Base-by-base conservation (phyloP, 1,284 basidiomycete genomes). In the Rhodofomes roseus region DNA sequence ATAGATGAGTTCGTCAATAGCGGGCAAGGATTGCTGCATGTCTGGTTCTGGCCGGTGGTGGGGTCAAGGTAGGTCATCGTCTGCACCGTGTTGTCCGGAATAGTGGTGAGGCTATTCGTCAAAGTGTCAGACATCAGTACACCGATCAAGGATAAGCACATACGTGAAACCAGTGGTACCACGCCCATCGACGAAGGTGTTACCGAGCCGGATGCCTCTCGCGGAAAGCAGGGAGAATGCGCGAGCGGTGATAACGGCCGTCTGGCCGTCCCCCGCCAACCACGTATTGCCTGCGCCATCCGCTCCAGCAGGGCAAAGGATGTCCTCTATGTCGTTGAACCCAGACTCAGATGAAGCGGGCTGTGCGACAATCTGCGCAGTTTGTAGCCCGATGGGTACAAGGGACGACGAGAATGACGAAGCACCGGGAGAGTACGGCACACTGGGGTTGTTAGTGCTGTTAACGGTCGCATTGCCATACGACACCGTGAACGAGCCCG, bases 351-450 rank as follows among this genome's bases (percentile, higher is more conserved):
- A 73, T 1, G 91, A 85, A 0, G 90, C 87, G 1, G 95, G 92
- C 0, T 84, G 84, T 0, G 88, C 92, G 55, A 82, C 76, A 52
- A 95, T 79, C 56, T 89, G 77, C 40, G 89, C 84, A 44, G 79
- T 77, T 59, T 84, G 75, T 34, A 97, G 77, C 18, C 93, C 87
- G 44, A 96, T 80, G 11, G 96, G 95, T 23, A 95, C 91, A 55
- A 97, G 88, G 18, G 94, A 96, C 1, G 92, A 93, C 4, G 95
- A 92, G 69, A 92, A 94, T 0, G 92, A 90, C 0, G 91, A 89
- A 25, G 93, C 90, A 34, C 90, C 89, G 5, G 85, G 72, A 37
- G 89, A 92, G 68, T 82, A 86, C 16, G 90, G 87, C 11, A 92
- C 86, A 62, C 87, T 89, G 22, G 89, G 87, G 68, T 93, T 90